Evolutionary conservation across 805 yeast species (phyloP).

Genomic region (Debaryomyces castellii): DNA sequence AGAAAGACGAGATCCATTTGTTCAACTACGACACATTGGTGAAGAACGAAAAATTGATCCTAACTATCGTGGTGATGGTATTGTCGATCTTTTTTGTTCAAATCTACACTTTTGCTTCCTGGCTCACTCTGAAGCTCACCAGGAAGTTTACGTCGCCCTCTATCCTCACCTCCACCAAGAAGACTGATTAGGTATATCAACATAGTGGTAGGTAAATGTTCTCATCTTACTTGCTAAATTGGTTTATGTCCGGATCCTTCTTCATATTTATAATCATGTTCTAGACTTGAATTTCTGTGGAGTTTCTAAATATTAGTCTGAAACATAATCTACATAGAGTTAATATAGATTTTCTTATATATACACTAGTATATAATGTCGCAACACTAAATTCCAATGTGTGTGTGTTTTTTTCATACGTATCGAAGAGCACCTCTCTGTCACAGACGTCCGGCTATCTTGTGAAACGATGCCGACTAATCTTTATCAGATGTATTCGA

Average conservation of each 20-base stretch:
- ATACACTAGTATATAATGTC: no score
- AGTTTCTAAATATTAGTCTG: neutral
- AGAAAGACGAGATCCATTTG: slow-evolving; percentile 36
- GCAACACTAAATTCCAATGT: no score
- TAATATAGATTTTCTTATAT: no score
- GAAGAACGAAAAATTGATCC: slow-evolving; percentile 50
- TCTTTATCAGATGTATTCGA: neutral
- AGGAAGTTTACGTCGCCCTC: neutral
- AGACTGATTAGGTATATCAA: neutral
- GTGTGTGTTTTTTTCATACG: no score
- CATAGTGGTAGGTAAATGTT: no score
- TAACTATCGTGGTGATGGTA: slow-evolving; percentile 33
- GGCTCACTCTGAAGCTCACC: neutral
- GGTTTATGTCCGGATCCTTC: neutral
- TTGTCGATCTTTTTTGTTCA: slow-evolving; percentile 7
- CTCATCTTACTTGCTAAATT: no score
- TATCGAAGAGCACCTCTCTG: no score
- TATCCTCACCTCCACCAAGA: neutral
- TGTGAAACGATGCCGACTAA: neutral
- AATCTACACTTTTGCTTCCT: neutral
- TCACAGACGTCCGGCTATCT: no score
- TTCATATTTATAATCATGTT: neutral
- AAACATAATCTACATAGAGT: neutral
- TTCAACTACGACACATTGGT: slow-evolving; percentile 46
- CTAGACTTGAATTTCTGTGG: neutral